Evolutionary conservation across 1,284 basidiomycete species (phyloP).

Genomic region (Retiboletus flavoniger): DNA sequence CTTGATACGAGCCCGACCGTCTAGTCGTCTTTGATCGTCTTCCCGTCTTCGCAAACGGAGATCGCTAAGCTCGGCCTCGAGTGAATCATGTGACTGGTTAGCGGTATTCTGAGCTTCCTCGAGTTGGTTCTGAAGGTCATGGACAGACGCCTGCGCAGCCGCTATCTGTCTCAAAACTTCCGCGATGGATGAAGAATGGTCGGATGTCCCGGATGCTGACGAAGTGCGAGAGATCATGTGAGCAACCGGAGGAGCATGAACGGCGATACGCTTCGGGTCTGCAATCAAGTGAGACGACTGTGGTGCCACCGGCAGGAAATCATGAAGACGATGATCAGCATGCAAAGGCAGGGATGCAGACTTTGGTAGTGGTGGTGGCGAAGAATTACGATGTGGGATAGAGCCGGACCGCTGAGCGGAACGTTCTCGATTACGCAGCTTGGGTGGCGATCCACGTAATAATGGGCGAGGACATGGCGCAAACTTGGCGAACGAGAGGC

Average conservation of each 20-base stretch:
- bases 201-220: slow-evolving; percentile 34
- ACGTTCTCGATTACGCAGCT: slow-evolving; percentile 58
- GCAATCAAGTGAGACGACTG: slow-evolving; percentile 38
- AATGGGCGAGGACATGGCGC: slow-evolving; percentile 41
- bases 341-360: slow-evolving; percentile 77
- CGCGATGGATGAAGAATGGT: slow-evolving; percentile 69
- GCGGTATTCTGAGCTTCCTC: slow-evolving; percentile 64
- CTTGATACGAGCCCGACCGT: slow-evolving; percentile 82
- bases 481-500: slow-evolving; percentile 52
- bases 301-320: slow-evolving; percentile 31
- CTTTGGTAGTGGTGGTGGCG: slow-evolving; percentile 80
- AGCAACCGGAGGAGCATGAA: slow-evolving; percentile 36
- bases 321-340: slow-evolving; percentile 33
- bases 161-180: slow-evolving; percentile 80
- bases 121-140: slow-evolving; percentile 78
- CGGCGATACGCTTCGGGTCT: slow-evolving; percentile 37
- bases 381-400: slow-evolving; percentile 52
- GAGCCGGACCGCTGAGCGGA: slow-evolving; percentile 42
- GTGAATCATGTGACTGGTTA: slow-evolving; percentile 57
- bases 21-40: slow-evolving; percentile 77
- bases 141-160: slow-evolving; percentile 61
- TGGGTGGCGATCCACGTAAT: slow-evolving; percentile 49
- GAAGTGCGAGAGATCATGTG: slow-evolving; percentile 29
- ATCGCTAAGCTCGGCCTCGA: slow-evolving; percentile 74
- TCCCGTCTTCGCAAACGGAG: slow-evolving; percentile 76